These are phyloP conservation scores for Moringa oleifera DNA, from an alignment of 345 rosid genomes.

Conservation along the genomic window DNA sequence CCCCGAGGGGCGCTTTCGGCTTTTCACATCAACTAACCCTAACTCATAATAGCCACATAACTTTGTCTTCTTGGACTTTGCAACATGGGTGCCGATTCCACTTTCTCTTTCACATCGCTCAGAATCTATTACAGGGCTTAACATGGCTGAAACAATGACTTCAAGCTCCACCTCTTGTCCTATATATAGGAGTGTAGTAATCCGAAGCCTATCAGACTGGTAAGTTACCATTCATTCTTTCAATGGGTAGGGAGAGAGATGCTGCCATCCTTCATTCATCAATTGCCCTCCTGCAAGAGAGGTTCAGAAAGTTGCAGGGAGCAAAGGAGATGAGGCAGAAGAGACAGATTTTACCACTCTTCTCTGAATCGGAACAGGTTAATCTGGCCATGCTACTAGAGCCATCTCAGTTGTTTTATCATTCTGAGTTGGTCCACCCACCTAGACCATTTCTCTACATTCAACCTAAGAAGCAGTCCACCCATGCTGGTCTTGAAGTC, in stretches of 20 bases:
- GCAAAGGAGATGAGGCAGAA: slow-evolving; percentile 58
- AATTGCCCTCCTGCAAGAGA: slow-evolving; percentile 67
- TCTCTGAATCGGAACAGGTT: slow-evolving; percentile 28
- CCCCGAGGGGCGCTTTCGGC: slow-evolving; percentile 13
- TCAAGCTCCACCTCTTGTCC: slow-evolving; percentile 10
- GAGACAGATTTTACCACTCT: slow-evolving; percentile 34
- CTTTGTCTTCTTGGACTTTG: slow-evolving; percentile 29
- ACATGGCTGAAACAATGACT: background rate
- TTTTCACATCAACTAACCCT: slow-evolving; percentile 1
- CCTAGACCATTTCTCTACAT: slow-evolving; percentile 15
- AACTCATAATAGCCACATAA: slow-evolving; percentile 7
- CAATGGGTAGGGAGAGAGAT: slow-evolving; percentile 44
- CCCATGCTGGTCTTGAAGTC: slow-evolving; percentile 13
- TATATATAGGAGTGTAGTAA: slow-evolving; percentile 16
- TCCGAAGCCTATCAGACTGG: background rate
- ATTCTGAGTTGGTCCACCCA: slow-evolving; percentile 30
- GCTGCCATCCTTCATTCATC: slow-evolving; percentile 47
- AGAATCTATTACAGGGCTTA: slow-evolving; percentile 3
- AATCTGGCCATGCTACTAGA: slow-evolving; percentile 20
- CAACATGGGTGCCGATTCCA: slow-evolving; percentile 15
- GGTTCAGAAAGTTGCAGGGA: slow-evolving; percentile 57
- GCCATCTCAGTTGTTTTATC: slow-evolving; percentile 38
- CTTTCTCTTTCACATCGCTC: slow-evolving; percentile 13
- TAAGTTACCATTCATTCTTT: background rate
- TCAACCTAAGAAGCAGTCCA: slow-evolving; percentile 17